Conservation (phyloP, 805 yeast genomes). For the Metschnikowia continentalis region DNA sequence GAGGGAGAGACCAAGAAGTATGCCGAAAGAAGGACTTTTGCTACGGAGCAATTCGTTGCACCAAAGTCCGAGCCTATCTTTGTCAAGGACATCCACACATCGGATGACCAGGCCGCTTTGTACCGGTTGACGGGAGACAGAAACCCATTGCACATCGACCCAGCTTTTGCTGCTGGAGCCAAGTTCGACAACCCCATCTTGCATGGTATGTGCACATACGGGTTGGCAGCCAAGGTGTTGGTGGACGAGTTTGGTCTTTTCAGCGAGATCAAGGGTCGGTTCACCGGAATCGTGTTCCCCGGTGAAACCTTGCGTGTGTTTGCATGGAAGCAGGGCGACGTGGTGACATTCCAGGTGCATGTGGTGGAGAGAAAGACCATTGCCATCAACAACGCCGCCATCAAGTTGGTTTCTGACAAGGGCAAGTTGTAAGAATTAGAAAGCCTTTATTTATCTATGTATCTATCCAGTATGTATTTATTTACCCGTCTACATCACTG, state of each 20-base stretch:
- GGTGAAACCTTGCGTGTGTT: constrained; percentile 80
- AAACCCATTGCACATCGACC: constrained; percentile 95
- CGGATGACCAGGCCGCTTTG: constrained; percentile 75
- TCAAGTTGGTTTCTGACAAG: constrained; percentile 48
- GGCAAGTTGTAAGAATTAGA: constrained; percentile 30
- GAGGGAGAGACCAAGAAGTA: constrained; percentile 49
- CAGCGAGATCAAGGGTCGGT: constrained; percentile 83
- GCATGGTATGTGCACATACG: constrained; percentile 89
- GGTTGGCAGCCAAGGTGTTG: constrained; percentile 72
- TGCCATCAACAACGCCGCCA: constrained; percentile 85
- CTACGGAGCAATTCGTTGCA: constrained; percentile 57
- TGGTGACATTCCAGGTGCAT: constrained; percentile 74
- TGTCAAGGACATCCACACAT: constrained; percentile 52
- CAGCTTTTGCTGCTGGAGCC: constrained; percentile 81
- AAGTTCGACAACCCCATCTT: constrained; percentile 82
- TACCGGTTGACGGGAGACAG: constrained; percentile 92
- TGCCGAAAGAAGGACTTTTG: constrained; percentile 52
- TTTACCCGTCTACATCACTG: no score
- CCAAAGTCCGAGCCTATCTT: constrained; percentile 66
- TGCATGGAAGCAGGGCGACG: constrained; percentile 80
- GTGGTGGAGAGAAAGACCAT: constrained; percentile 71
- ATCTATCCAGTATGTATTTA: no score
- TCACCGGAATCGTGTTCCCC: constrained; percentile 88
- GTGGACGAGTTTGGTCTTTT: constrained; percentile 77
- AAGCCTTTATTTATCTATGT: no score